phyloP scores from a whole-genome alignment of 2,329 filamentous ascomycete genomes.

The Talaromyces amestolkiae region DNA sequence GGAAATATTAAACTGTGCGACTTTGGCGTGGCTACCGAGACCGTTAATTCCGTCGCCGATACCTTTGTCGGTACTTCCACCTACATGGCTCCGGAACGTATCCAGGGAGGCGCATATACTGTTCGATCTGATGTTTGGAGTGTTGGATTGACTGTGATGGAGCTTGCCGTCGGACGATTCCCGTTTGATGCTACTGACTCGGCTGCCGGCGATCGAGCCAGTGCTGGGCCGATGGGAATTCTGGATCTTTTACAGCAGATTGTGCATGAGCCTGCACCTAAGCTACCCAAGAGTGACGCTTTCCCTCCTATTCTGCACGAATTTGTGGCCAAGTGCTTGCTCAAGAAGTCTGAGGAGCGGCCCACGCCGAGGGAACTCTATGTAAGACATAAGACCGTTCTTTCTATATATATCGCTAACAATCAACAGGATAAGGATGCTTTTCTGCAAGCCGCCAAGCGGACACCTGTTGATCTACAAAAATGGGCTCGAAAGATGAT shows the following conservation, averaged over 20 bases:
- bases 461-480: conserved; percentile 88
- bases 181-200: conserved; percentile 84
- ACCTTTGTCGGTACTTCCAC: conserved; percentile 98
- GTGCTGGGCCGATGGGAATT: conserved; percentile 80
- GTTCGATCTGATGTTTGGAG: conserved; percentile 99
- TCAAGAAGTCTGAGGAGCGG: conserved; percentile 82
- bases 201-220: conserved; percentile 65
- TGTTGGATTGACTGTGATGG: conserved; percentile 93
- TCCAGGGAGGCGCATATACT: conserved; percentile 94
- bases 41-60: conserved; percentile 96
- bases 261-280: conserved; percentile 91
- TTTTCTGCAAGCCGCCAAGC: conserved; percentile 93
- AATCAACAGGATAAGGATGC: conserved; percentile 74
- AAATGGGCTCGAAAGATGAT: conserved; percentile 94
- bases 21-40: conserved; percentile 96
- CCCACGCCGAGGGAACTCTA: conserved; percentile 92
- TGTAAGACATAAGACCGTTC: conserved; percentile 54
- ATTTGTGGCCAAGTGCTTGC: conserved; percentile 93
- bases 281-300: conserved; percentile 91
- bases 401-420: neutral
- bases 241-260: conserved; percentile 95
- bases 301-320: conserved; percentile 94
- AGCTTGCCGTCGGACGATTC: conserved; percentile 94
- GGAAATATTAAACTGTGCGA: conserved; percentile 97
- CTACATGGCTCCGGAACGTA: conserved; percentile 98